Evolutionary conservation across 1,284 basidiomycete species (phyloP), one percentile per base, ranked within the genome.

Genomic region (Ceratobasidium sp.): DNA sequence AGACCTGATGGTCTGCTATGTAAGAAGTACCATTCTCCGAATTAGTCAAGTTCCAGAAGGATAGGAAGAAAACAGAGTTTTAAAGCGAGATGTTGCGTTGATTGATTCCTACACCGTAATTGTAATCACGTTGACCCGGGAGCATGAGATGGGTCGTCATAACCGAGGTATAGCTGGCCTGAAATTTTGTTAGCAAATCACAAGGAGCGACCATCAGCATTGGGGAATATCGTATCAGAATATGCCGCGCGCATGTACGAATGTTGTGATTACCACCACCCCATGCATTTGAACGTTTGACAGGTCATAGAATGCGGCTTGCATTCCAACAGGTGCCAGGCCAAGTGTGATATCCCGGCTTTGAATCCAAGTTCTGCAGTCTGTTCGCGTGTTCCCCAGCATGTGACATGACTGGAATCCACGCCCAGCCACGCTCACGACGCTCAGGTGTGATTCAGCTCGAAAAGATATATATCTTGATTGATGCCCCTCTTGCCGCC

Each of bases 401-500:
- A 47, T 47, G 45, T 47, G 45, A 47, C 45, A 47, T 7, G 7
- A 47, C n/a, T 47, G n/a, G 38, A 7, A 47, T 47, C 45, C 45
- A 47, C 45, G 45, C 45, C 22, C 20, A 22, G 45, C 45, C 45
- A 47, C 45, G 22, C 20, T 20, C 45, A 20, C 22, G 45, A 47
- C 22, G 10, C 45, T 47, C 10, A 8, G 45, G 45, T 12, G 10
- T 47, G 10, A 20, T 20, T 8, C 45, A 22, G 10, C 45, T 10
- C 22, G 13, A 20, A 22, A 35, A 53, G 32, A 40, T 10, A 53
- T 65, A 65, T 65, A 65, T n/a, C 35, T 35, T 53, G 45, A 65
- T 27, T 65, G 60, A 65, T 65, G 60, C 34, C 60, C 60, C 60
- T 65, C 49, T 47, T 47, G n/a, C 45, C 20, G 45, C 45, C 10